Percentiles rank a stretch among this genome's conserved stretches.
Evolutionary conservation across 495 filamentous ascomycete species (phyloP).

Genomic region (Daldinia concentrica): DNA sequence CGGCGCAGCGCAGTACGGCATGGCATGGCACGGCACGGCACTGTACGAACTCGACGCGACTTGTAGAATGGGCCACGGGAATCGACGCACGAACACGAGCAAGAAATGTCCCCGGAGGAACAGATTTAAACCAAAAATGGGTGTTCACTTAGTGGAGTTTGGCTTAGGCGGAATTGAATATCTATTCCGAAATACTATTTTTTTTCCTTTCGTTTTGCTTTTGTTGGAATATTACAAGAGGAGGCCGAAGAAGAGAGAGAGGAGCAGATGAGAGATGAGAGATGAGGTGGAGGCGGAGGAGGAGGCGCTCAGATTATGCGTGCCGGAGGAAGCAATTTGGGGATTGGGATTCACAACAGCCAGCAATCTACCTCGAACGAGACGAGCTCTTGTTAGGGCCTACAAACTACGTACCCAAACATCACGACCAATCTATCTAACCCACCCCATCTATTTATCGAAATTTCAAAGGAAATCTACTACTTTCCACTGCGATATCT

Average conservation of each 20-base stretch:
- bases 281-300: too few relatives aligned
- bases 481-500: slow-evolving; percentile 6
- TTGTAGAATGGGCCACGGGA: not conserved
- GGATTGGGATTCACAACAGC: not conserved
- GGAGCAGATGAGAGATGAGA: not conserved
- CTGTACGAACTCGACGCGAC: not conserved
- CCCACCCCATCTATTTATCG: slow-evolving; percentile 19
- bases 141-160: slow-evolving; percentile 4
- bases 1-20: not conserved
- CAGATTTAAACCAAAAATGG: slow-evolving; percentile 1
- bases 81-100: not conserved
- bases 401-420: slow-evolving; percentile 3
- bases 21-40: not conserved
- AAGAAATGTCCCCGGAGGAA: not conserved
- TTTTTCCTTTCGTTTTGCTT: slow-evolving; percentile 2
- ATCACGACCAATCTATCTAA: slow-evolving; percentile 16
- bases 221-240: slow-evolving; percentile 5
- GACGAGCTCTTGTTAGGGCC: slow-evolving; percentile 5
- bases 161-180: not conserved
- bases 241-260: not conserved
- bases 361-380: slow-evolving; percentile 21
- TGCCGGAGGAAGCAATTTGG: slow-evolving; percentile 3
- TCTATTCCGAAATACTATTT: slow-evolving; percentile 1
- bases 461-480: not conserved
- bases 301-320: too few relatives aligned